Percentiles rank a stretch among this genome's conserved stretches.
These are phyloP conservation scores for Vaccinium darrowii DNA, from an alignment of 148 eudicot species.

Conservation along the genomic window DNA sequence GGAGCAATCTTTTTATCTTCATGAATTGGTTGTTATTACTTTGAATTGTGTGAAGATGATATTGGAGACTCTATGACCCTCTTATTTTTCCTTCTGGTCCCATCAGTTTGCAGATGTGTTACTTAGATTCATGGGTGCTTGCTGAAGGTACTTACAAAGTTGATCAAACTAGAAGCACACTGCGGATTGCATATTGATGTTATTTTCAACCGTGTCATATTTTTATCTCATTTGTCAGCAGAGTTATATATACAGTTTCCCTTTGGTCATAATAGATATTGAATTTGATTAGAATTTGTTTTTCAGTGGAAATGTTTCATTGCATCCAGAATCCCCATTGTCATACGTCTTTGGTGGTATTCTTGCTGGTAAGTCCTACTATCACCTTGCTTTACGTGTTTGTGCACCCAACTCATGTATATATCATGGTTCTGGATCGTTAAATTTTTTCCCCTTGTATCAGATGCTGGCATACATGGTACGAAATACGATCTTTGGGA, in stretches of 20 bases:
- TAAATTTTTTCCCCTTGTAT: background rate
- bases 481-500: background rate
- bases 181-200: background rate
- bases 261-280: background rate
- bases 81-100: constrained; percentile 7
- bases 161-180: constrained; percentile 10
- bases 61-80: background rate
- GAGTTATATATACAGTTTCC: background rate
- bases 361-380: constrained; percentile 82
- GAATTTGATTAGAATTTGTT: constrained; percentile 13
- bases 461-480: background rate
- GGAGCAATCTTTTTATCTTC: background rate
- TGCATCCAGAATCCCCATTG: constrained; percentile 46
- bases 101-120: background rate
- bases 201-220: background rate
- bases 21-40: background rate
- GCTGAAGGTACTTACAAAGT: background rate
- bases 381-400: constrained; percentile 9
- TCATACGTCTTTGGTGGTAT: constrained; percentile 85
- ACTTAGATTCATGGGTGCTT: background rate
- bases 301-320: constrained; percentile 77
- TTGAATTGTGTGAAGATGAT: background rate
- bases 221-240: background rate
- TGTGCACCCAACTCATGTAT: background rate
- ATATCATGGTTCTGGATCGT: background rate